Percentiles rank a stretch among this genome's conserved stretches.
Evolutionary conservation across 1,284 basidiomycete genomes (phyloP).

Genomic region (Irpex sp.): DNA sequence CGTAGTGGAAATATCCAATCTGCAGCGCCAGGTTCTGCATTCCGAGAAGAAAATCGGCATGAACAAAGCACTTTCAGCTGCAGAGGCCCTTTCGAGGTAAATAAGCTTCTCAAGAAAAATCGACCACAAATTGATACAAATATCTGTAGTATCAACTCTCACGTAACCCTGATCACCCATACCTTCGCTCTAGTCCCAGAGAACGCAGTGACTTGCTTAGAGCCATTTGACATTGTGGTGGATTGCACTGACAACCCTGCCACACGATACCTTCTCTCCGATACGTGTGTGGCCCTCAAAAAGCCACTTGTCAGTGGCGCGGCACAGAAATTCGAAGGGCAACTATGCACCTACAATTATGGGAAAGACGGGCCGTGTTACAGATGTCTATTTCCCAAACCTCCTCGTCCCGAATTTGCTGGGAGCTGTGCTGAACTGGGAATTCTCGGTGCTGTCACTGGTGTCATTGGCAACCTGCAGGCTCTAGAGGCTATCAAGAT

Average conservation of each 20-base stretch:
- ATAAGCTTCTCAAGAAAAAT: background rate
- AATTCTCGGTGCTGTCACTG: constrained; percentile 85
- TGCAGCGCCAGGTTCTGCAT: constrained; percentile 93
- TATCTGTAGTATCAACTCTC: constrained; percentile 65
- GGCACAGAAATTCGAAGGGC: constrained; percentile 89
- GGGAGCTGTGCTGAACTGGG: constrained; percentile 90
- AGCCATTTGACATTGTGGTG: constrained; percentile 73
- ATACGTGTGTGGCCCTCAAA: constrained; percentile 71
- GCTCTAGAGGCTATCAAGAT: constrained; percentile 89
- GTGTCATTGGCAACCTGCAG: constrained; percentile 89
- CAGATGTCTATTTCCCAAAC: constrained; percentile 87
- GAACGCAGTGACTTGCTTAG: constrained; percentile 63
- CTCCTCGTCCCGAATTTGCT: constrained; percentile 57
- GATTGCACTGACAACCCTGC: constrained; percentile 96
- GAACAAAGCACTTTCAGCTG: constrained; percentile 83
- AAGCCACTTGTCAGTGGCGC: constrained; percentile 91
- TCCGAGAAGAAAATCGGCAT: constrained; percentile 77
- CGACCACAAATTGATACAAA: background rate
- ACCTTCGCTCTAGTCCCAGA: constrained; percentile 49
- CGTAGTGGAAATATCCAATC: constrained; percentile 85
- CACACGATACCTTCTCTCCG: constrained; percentile 93
- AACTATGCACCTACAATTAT: constrained; percentile 81
- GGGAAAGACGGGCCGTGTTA: constrained; percentile 82
- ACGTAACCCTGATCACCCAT: constrained; percentile 51
- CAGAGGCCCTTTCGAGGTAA: constrained; percentile 49